Evolutionary conservation across 164 flowering plant species (phyloP), one percentile per base, ranked within the genome.

Genomic region (Piper betle): DNA sequence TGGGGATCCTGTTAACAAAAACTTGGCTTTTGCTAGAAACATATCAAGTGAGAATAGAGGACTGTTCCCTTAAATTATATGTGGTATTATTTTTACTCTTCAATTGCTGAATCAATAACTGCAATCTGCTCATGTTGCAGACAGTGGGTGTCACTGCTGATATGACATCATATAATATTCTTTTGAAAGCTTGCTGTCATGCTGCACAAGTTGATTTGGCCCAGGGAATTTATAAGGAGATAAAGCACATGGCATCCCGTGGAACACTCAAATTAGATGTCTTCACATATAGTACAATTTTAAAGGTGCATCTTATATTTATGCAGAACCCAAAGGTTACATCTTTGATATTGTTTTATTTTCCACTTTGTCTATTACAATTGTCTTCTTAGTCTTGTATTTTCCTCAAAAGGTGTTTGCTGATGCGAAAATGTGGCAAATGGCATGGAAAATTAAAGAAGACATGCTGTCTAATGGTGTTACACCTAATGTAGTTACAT

Each of bases 371-470:
- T 17, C 52, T 55, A 42, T 18, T 15, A 12, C 15, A 55, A 39
- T 25, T 15, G 4, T 25, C 58, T 55, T 38, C 33, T 33, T 13
- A 8, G 42, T 20, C 39, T 20, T 55, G 66, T 19, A 15, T 12
- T 55, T 15, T 25, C 37, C 12, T 64, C 61, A 63, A 53, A 81
- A 91, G 97, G 86, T 79, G 50, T 79, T 91, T 78, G 87, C 96
- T 64, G 96, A 88, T 81, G 90, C 92, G 63, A 88, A 79, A 75
- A 62, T 85, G 81, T 91, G 92, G 94, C 77, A 81, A 76, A 75
- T 79, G 92, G 98, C 98, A 42, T 71, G 87, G 18, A 75, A 75
- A 72, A 71, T 86, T 62, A 91, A 91, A 78, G 83, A 88, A 46
- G 92, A 91, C 63, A 88, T 91, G 98, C 63, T 80, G 40, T 71